Evolutionary conservation across 352 stramenopile species (phyloP), one percentile per base, ranked within the genome.

Genomic region (Elongisporangium anandrum): DNA sequence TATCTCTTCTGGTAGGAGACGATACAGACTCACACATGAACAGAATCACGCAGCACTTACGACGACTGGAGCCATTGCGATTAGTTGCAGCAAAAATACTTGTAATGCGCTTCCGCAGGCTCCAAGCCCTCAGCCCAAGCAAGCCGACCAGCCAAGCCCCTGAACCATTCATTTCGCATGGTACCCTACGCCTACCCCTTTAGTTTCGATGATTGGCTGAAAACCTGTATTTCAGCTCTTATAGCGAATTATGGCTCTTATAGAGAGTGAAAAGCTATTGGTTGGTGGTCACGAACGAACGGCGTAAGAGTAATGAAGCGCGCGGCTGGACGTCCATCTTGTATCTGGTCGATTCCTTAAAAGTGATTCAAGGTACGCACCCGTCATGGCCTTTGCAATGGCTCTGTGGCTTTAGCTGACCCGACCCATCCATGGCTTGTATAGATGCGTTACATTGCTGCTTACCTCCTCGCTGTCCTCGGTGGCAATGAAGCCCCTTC

Each of bases 401-500:
- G 56, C 15, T 56, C 23, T 56, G 26, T 55, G 50, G 57, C 16
- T 56, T 9, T 41, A 19, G 22, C 7, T 9, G 17, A 29, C 17
- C 21, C 12, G 17, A n/a, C n/a, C 20, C 1, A 23, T 60, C 21
- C 10, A 20, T 17, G 48, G 29, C 13, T 12, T 21, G 21, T 56
- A 13, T 68, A 97, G 84, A 99, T 99, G 96, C 84, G 90, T 91
- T 97, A 98, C 94, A 91, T 98, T 92, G 92, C 94, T 86, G 96
- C 96, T 66, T 97, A 98, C 84, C 77, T 99, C 61, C 82, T 99
- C 64, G 95, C 94, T 81, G 94, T 96, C 69, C 81, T 99, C 58
- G 94, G 90, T 65, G 96, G 96, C 65, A 96, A 98, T 82, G 76
- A 70, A 47, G 73, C 68, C 54, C 96, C 96, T 61, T 90, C 76